A percentile compares a stretch with the other conserved stretches of the same genome.
Conservation (phyloP, 1,284 basidiomycete species). For the Cutaneotrichosporon sp. region DNA sequence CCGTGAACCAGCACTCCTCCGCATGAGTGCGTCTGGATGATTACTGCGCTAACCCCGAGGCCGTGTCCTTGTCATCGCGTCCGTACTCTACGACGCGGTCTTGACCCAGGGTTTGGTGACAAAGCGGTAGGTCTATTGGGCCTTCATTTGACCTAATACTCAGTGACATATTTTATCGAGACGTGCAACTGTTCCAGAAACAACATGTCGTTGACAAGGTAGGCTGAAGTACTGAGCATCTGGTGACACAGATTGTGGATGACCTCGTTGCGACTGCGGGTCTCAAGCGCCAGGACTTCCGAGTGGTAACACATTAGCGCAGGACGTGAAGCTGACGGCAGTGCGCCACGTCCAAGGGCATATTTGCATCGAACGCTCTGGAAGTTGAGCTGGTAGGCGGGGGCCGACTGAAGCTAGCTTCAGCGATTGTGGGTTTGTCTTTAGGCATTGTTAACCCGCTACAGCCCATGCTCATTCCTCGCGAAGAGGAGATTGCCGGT, state of each 20-base stretch:
- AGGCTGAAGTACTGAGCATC: slow-evolving; percentile 18
- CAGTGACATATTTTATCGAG: slow-evolving; percentile 83
- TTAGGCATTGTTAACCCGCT: background rate
- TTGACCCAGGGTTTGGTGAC: slow-evolving; percentile 26
- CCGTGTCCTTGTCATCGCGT: slow-evolving; percentile 27
- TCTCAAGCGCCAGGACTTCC: slow-evolving; percentile 66
- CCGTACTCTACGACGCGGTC: slow-evolving; percentile 34
- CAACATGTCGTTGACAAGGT: slow-evolving; percentile 73
- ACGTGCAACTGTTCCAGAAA: slow-evolving; percentile 66
- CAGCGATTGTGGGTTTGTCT: slow-evolving; percentile 54
- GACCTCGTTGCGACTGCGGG: slow-evolving; percentile 76
- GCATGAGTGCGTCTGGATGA: slow-evolving; percentile 18
- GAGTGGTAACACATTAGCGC: slow-evolving; percentile 58
- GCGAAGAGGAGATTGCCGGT: slow-evolving; percentile 61
- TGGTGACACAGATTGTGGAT: slow-evolving; percentile 64
- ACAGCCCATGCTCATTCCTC: slow-evolving; percentile 70
- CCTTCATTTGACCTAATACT: slow-evolving; percentile 10
- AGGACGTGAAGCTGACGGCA: slow-evolving; percentile 38
- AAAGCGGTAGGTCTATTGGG: slow-evolving; percentile 24
- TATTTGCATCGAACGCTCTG: slow-evolving; percentile 65
- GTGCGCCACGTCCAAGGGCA: slow-evolving; percentile 81
- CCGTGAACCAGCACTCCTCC: slow-evolving; percentile 11
- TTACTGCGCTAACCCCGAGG: slow-evolving; percentile 19
- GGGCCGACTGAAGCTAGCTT: slow-evolving; percentile 52
- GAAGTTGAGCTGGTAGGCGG: slow-evolving; percentile 58